Base-by-base conservation (phyloP, 805 yeast genomes). In the Torulaspora microellipsoides region DNA sequence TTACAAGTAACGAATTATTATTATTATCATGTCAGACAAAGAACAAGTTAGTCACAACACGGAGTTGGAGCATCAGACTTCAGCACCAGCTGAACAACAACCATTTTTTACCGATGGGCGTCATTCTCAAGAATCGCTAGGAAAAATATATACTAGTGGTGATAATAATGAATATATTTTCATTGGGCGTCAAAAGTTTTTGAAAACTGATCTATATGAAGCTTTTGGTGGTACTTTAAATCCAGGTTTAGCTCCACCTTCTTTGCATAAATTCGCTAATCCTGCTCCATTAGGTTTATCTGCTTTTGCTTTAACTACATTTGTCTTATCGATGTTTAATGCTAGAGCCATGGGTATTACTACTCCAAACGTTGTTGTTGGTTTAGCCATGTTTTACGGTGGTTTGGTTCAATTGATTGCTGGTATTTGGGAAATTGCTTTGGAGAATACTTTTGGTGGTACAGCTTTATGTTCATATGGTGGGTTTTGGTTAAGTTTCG, bases 211-310 rank as follows among this genome's bases (percentile, higher is more conserved):
- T 38, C 69, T 83, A 43, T 64, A 70, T 34, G 62, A 64, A 20
- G 89, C 89, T 1, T 83, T 83, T 51, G 95, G 95, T 61, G 95
- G 95, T 80, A 72, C 82, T 11, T 66, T 84, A 60, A 81, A 80
- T 53, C 85, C 91, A 11, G 89, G 85, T 69, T 32, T 69, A 40
- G 59, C 75, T 33, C 69, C 73, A 11, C 73, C 77, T 7, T 75
- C 89, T 7, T 60, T 66, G 11, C 78, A 80, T 54, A 71, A 72
- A 48, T 69, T 80, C 50, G 85, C 77, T 38, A 79, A 78, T 56
- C 82, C 85, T n/a, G 80, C 80, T 28, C 83, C 85, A 3, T 62
- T 80, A 20, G 85, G 85, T 3, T 58, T 80, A 37, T 63, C 71
- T 32, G 83, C 75, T 0, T 80, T 79, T 57, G 80, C 83, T 1